A percentile compares a stretch with the other conserved stretches of the same genome.
phyloP scores from a whole-genome alignment of 1,284 basidiomycete genomes.

The Sparassis latifolia region DNA sequence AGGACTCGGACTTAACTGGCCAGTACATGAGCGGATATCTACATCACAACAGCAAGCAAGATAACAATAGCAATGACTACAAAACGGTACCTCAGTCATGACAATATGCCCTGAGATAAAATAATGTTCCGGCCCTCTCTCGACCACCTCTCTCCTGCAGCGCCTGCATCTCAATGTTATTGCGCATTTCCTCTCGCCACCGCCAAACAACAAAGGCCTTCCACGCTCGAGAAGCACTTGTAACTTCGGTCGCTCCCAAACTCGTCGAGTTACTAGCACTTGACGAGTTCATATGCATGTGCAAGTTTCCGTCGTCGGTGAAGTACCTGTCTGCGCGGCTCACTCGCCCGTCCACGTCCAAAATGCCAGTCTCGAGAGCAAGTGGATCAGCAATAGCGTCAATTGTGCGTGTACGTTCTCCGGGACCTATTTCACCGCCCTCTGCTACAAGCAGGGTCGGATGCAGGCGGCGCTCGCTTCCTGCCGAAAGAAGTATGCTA shows the following conservation, averaged over 20 bases:
- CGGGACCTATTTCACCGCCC: slow-evolving; percentile 21
- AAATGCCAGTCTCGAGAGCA: slow-evolving; percentile 42
- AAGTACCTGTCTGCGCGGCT: slow-evolving; percentile 27
- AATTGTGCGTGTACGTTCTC: slow-evolving; percentile 23
- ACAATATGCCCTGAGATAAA: slow-evolving; percentile 36
- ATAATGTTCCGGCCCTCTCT: slow-evolving; percentile 44
- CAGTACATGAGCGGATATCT: too few relatives aligned
- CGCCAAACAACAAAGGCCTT: slow-evolving; percentile 47
- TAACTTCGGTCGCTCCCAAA: slow-evolving; percentile 12
- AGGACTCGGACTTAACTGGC: too few relatives aligned
- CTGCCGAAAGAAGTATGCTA: slow-evolving; percentile 36
- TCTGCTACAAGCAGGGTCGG: slow-evolving; percentile 26
- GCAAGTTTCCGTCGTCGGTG: background rate
- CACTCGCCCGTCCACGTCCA: slow-evolving; percentile 45
- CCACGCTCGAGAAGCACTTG: slow-evolving; percentile 31
- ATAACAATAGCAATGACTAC: too few relatives aligned
- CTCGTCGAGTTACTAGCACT: background rate
- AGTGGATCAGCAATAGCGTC: slow-evolving; percentile 35
- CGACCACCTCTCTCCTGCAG: slow-evolving; percentile 36
- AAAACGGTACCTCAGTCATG: background rate
- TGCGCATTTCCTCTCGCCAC: slow-evolving; percentile 26
- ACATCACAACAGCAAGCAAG: too few relatives aligned
- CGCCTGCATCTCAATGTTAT: slow-evolving; percentile 20
- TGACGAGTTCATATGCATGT: background rate
- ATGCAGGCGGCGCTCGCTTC: slow-evolving; percentile 31